Conservation (phyloP, 2,329 filamentous ascomycete species). For the Rosellinia necatrix region DNA sequence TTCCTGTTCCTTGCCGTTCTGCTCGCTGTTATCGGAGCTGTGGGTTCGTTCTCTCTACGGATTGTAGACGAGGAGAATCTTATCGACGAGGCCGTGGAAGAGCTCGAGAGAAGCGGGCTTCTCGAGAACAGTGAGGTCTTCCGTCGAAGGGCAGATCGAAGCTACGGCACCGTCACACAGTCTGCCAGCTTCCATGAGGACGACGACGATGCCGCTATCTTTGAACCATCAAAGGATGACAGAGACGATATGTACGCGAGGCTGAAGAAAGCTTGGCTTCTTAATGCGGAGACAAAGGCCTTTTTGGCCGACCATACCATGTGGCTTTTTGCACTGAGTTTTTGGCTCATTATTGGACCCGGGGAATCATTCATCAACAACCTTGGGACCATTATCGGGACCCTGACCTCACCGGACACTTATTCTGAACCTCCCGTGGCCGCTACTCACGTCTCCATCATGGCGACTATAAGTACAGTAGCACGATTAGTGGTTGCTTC, state of each 20-base stretch:
- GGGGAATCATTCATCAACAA: slow-evolving; percentile 99
- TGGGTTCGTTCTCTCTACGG: slow-evolving; percentile 75
- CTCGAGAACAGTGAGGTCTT: slow-evolving; percentile 78
- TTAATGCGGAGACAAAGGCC: slow-evolving; percentile 86
- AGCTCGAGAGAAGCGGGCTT: slow-evolving; percentile 86
- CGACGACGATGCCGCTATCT: slow-evolving; percentile 50
- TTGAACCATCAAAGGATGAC: slow-evolving; percentile 45
- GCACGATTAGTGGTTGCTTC: slow-evolving; percentile 88
- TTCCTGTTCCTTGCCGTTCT: slow-evolving; percentile 82
- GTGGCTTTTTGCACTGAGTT: slow-evolving; percentile 91
- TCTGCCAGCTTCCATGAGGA: slow-evolving; percentile 43
- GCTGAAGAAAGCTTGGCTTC: slow-evolving; percentile 83
- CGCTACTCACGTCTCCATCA: slow-evolving; percentile 89
- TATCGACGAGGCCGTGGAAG: slow-evolving; percentile 87
- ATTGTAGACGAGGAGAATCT: slow-evolving; percentile 85
- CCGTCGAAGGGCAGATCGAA: slow-evolving; percentile 55
- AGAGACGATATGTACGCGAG: slow-evolving; percentile 52
- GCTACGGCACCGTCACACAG: slow-evolving; percentile 67
- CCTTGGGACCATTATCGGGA: slow-evolving; percentile 89
- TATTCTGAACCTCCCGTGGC: slow-evolving; percentile 60
- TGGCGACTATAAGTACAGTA: slow-evolving; percentile 88
- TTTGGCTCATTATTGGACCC: slow-evolving; percentile 90
- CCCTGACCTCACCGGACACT: slow-evolving; percentile 68
- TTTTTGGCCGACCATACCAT: slow-evolving; percentile 90
- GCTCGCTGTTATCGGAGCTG: slow-evolving; percentile 70